phyloP scores from a whole-genome alignment of 768 basidiomycete species.

The Plicaturopsis crispa region DNA sequence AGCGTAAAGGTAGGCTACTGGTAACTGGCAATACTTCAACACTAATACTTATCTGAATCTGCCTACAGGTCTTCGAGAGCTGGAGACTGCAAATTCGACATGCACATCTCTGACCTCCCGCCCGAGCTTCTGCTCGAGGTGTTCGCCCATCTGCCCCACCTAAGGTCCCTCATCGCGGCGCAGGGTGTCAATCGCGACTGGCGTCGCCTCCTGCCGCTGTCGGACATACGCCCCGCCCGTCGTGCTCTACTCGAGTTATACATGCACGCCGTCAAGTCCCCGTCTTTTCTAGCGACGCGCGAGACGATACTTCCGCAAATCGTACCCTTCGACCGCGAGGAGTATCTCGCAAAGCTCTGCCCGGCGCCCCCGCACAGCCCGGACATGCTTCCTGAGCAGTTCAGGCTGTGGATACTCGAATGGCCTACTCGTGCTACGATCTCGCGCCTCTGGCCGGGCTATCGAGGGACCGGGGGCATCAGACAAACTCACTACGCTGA shows the following conservation, averaged over 20 bases:
- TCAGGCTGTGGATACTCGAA: constrained; percentile 17
- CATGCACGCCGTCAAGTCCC: constrained; percentile 8
- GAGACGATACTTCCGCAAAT: constrained; percentile 9
- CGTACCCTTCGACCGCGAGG: constrained; percentile 9
- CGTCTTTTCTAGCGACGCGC: constrained; percentile 10
- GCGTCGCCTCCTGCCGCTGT: constrained; percentile 8
- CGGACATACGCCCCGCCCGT: constrained; percentile 12
- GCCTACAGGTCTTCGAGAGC: too few species aligned
- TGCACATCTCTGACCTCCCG: too few species aligned
- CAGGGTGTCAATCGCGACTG: constrained; percentile 13
- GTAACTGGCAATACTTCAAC: too few species aligned
- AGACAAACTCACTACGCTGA: too few species aligned
- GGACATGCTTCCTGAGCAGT: constrained; percentile 12
- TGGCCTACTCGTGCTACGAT: constrained; percentile 16
- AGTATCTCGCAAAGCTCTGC: constrained; percentile 9
- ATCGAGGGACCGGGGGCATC: too few species aligned
- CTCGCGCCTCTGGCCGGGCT: constrained; percentile 14
- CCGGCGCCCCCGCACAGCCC: constrained; percentile 8
- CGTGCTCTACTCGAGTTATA: constrained; percentile 14
- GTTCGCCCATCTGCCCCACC: constrained; percentile 13
- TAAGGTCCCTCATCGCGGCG: constrained; percentile 13
- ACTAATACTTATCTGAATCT: too few species aligned
- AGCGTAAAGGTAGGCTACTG: too few species aligned
- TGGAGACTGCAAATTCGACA: too few species aligned
- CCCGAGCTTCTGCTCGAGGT: constrained; percentile 16